phyloP scores from a whole-genome alignment of 1,139 yeast genomes.

The Hansenula sp. region DNA sequence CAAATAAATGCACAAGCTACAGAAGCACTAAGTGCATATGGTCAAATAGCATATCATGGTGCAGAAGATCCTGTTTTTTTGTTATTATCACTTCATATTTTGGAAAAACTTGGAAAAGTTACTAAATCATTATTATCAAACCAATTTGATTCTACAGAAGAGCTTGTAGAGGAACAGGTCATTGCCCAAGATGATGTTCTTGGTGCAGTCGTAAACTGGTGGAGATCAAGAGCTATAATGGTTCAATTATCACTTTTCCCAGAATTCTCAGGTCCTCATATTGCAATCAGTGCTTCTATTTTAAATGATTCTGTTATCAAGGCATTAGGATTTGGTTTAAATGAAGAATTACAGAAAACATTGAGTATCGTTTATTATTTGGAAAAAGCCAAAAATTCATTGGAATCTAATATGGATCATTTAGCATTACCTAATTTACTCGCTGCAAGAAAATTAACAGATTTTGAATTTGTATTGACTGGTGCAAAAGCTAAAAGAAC shows the following conservation, averaged over 20 bases:
- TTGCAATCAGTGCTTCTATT: slow-evolving; percentile 28
- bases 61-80: slow-evolving; percentile 51
- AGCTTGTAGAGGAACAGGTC: slow-evolving; percentile 19
- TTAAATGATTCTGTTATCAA: slow-evolving; percentile 17
- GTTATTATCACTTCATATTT: slow-evolving; percentile 41
- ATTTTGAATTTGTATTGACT: slow-evolving; percentile 62
- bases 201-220: slow-evolving; percentile 56
- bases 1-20: slow-evolving; percentile 22
- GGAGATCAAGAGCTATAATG: slow-evolving; percentile 66
- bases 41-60: slow-evolving; percentile 61
- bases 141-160: slow-evolving; percentile 11
- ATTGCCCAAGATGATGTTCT: slow-evolving; percentile 22
- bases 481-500: slow-evolving; percentile 91
- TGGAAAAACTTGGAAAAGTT: slow-evolving; percentile 43
- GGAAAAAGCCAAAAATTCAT: slow-evolving; percentile 62
- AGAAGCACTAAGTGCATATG: slow-evolving; percentile 45
- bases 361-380: slow-evolving; percentile 47
- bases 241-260: slow-evolving; percentile 56
- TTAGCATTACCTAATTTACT: slow-evolving; percentile 45
- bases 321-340: slow-evolving; percentile 7
- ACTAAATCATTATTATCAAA: slow-evolving; percentile 27
- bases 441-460: slow-evolving; percentile 53
- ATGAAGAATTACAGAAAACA: slow-evolving; percentile 27
- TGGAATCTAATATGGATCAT: slow-evolving; percentile 59
- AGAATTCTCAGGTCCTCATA: slow-evolving; percentile 47